Base-by-base conservation (phyloP, 768 basidiomycete species). In the Agaricus blazei region DNA sequence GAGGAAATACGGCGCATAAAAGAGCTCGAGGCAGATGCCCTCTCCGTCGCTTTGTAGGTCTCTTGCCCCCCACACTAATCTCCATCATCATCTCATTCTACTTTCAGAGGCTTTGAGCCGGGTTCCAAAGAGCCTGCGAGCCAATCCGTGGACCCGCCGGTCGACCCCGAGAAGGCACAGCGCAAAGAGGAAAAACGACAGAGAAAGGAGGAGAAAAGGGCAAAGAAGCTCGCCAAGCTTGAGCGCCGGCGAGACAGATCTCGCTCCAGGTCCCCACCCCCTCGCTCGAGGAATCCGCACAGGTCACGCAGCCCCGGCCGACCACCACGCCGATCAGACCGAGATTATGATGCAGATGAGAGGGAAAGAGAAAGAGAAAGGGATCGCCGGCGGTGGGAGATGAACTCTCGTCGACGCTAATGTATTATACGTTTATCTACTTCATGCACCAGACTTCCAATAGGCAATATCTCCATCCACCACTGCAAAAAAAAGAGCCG, bases 381-480 rank as follows among this genome's bases (percentile, higher is more conserved):
- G 40, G 64, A 81, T 57, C 70, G 84, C 24, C 72, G 74, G 60
- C 65, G 79, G 43, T 84, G 84, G 84, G 77, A 81, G 52, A 62
- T 65, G 48, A 78, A 76, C 60, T 58, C 71, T 9, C 63, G 70
- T 11, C 34, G 34, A 8, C 34, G 34, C 11, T 34, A 34, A 34
- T 34, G 34, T 34, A 11, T 34, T 34, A 26, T 48, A 31, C 45
- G 49, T 49, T 24, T 56, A 56, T 42, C 19, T 36, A 19, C 38
- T 31, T 52, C 51, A 55, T 57, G 54, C 60, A 38, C 91, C 90
- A 42, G 86, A 67, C 67, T 93, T 94, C 93, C 93, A 95, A 74
- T 93, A 92, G 1, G 90, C 90, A 66, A 93, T 93, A 62, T 93
- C 91, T 27, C 91, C 91, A 62, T 93, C 91, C 23, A 85, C 63